A percentile compares a stretch with the other conserved stretches of the same genome.
Conservation (phyloP, 1,139 yeast genomes). For the Debaryomycetaceae sp. region DNA sequence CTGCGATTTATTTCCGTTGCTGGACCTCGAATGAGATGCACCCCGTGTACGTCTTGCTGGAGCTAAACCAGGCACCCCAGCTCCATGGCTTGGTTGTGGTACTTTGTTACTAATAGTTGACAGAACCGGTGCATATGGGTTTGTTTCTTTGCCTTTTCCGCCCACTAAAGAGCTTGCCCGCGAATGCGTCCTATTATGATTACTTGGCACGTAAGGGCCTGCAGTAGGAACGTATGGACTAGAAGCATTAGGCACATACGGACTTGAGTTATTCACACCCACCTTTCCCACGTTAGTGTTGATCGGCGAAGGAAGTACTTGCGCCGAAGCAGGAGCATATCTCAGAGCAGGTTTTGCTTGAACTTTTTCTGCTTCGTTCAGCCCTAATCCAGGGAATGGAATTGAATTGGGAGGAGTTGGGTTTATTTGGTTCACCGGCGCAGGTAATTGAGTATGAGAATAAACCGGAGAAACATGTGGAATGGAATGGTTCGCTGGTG, state of each 20-base stretch:
- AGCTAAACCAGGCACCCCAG: conserved; percentile 1
- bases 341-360: background rate
- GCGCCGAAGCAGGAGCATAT: background rate
- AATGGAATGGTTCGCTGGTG: background rate
- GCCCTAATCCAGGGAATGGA: background rate
- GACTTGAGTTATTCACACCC: conserved; percentile 16
- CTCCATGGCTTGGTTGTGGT: background rate
- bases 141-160: conserved; percentile 39
- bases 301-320: conserved; percentile 6
- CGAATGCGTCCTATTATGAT: conserved; percentile 36
- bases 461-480: background rate
- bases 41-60: background rate
- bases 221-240: conserved; percentile 47
- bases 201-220: conserved; percentile 47
- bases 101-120: conserved; percentile 14
- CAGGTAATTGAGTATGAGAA: background rate
- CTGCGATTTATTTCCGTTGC: conserved; percentile 4
- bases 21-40: conserved; percentile 2
- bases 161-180: conserved; percentile 44
- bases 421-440: background rate
- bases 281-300: conserved; percentile 20
- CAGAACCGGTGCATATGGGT: conserved; percentile 45
- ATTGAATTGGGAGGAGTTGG: conserved; percentile 2
- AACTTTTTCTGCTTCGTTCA: background rate
- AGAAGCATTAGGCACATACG: conserved; percentile 4